A percentile compares a stretch with the other conserved stretches of the same genome.
Conservation (phyloP, 345 rosid species). For the Laguncularia racemosa region DNA sequence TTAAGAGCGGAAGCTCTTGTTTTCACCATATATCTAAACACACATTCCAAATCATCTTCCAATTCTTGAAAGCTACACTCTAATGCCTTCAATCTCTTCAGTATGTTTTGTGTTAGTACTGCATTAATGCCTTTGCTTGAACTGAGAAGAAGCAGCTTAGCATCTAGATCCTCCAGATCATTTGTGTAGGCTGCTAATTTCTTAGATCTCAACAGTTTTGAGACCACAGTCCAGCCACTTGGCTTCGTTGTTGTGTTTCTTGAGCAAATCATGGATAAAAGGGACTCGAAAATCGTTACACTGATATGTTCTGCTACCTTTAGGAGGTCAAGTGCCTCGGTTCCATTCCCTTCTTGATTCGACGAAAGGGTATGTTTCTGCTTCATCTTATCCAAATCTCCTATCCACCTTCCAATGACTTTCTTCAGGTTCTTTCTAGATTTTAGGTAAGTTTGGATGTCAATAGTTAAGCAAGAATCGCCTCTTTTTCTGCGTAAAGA, state of each 20-base stretch:
- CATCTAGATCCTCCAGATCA: constrained; percentile 17
- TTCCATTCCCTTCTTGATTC: neutral
- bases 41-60: constrained; percentile 32
- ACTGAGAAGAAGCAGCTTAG: constrained; percentile 9
- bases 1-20: constrained; percentile 42
- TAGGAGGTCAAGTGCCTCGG: neutral
- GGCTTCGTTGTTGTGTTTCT: constrained; percentile 2
- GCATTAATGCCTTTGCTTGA: too few relatives aligned
- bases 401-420: neutral
- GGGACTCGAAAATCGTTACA: constrained; percentile 6
- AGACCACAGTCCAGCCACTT: constrained; percentile 10
- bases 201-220: constrained; percentile 8
- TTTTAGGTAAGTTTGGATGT: constrained; percentile 1
- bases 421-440: constrained; percentile 11
- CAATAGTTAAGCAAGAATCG: neutral
- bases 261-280: neutral
- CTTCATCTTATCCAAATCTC: neutral
- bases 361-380: neutral
- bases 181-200: neutral
- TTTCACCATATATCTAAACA: constrained; percentile 30
- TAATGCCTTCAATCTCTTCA: constrained; percentile 23
- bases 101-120: constrained; percentile 4
- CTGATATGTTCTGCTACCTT: neutral
- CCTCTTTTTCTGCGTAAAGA: constrained; percentile 7
- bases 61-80: constrained; percentile 24